Evolutionary conservation across 208 protist genomes (phyloP), one percentile per base, ranked within the genome.

Genomic region (Leishmania tarentolae): DNA sequence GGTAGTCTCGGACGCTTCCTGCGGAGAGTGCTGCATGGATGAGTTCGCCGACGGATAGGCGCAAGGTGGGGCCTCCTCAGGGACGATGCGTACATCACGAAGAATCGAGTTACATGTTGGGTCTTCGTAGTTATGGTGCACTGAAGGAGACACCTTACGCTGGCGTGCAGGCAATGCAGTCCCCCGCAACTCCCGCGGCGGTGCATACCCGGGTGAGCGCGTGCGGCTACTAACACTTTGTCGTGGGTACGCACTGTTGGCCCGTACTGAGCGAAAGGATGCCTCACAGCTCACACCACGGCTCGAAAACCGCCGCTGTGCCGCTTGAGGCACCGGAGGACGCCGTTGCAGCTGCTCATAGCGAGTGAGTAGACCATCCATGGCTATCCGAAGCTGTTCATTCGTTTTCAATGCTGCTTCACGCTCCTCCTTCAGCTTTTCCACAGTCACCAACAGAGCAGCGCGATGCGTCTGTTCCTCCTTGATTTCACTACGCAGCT

Each of bases 91-190:
- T 19, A 94, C 88, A 74, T 96, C 94, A 42, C 94, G 91, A 69
- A 96, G 86, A 35, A 91, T 87, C n/a, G 94, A 97, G 81, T 90
- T 95, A 72, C 92, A 94, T 6, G 94, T 97, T 4, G 94, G 94
- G 69, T 96, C 93, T 35, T 87, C 86, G 85, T 96, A 97, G 37
- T 78, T 91, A 75, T 82, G 73, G 35, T 61, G 84, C 21, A 52
- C 72, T 9, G 47, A 50, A 31, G 52, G 40, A n/a, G 28, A 35
- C 68, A 19, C 31, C 35, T 35, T 57, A 24, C 19, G 52, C 31
- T 50, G 35, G 7, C 42, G 72, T 44, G 28, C 50, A 19, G 42
- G 21, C 69, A 73, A 44, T 4, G 50, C 69, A 69, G 37, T 52
- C 6, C 68, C 11, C 24, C 63, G 78, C 35, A 46, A 6, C 52